These are phyloP conservation scores for Erysimum cheiri DNA, from an alignment of 441 rosid genomes.

Conservation along the genomic window DNA sequence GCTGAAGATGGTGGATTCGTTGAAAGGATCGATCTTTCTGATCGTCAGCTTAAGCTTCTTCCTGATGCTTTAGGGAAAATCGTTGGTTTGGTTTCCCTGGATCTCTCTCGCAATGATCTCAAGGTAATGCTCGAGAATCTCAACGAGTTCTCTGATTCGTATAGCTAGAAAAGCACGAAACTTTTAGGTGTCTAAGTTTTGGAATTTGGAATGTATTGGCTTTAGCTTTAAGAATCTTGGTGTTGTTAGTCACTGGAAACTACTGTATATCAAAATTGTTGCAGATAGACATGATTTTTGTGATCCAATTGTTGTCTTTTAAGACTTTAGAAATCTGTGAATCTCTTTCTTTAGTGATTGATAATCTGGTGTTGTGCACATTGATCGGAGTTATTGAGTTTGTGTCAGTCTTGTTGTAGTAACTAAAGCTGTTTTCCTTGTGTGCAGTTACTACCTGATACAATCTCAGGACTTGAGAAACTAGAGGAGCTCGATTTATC, in stretches of 20 bases:
- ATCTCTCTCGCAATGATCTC: conserved; percentile 71
- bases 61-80: conserved; percentile 80
- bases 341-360: not conserved
- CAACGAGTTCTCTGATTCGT: not conserved
- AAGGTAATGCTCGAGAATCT: conserved; percentile 50
- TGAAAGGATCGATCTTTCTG: conserved; percentile 72
- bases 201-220: not conserved
- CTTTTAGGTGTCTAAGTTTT: conserved; percentile 15
- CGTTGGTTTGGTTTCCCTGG: conserved; percentile 57
- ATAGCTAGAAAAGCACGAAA: not conserved
- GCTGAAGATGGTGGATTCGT: conserved; percentile 48
- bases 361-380: not conserved
- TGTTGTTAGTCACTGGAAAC: not conserved
- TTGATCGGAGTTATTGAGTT: not conserved
- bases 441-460: conserved; percentile 63
- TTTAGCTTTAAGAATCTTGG: conserved; percentile 11
- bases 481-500: conserved; percentile 64
- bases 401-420: not conserved
- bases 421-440: conserved; percentile 3
- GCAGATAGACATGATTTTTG: not conserved
- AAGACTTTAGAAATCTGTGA: not conserved
- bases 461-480: conserved; percentile 58
- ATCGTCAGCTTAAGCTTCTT: conserved; percentile 56
- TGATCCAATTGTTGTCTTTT: not conserved
- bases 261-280: too few species aligned